phyloP scores from a whole-genome alignment of 2,329 filamentous ascomycete genomes.

The Trichoderma sp. region DNA sequence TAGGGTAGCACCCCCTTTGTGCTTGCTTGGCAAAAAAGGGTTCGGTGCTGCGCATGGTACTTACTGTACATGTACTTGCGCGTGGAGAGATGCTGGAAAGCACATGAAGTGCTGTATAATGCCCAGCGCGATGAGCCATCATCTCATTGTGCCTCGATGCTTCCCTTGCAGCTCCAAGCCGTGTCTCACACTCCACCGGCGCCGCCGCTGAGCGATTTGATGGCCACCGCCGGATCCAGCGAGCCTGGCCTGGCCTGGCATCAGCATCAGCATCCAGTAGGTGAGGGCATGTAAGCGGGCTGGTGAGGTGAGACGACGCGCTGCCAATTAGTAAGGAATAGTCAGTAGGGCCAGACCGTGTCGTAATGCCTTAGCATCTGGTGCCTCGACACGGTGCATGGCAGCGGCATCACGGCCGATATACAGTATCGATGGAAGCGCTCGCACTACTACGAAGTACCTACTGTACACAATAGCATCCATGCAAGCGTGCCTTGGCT shows the following conservation, averaged over 20 bases:
- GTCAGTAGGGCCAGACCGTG: neutral
- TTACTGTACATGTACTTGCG: neutral
- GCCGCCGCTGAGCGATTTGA: conserved; percentile 20
- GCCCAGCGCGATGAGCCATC: neutral
- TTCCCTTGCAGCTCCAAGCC: neutral
- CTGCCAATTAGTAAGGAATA: neutral
- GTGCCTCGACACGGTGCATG: too few species aligned
- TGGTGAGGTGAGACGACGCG: neutral
- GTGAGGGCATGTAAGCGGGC: neutral
- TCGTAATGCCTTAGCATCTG: neutral
- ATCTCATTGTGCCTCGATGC: neutral
- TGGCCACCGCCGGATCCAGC: neutral
- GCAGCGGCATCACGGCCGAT: too few species aligned
- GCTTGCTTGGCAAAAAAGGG: neutral
- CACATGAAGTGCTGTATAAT: too few species aligned
- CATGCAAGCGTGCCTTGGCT: neutral
- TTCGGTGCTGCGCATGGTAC: neutral
- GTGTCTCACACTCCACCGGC: conserved; percentile 5
- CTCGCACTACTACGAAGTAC: too few species aligned
- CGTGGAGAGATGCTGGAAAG: neutral
- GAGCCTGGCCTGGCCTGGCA: neutral
- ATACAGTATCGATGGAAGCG: neutral
- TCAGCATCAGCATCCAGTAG: conserved; percentile 7
- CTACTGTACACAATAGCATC: neutral
- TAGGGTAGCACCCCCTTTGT: conserved; percentile 9